Conservation (phyloP, 768 basidiomycete genomes). For the Agrocybe praecox region DNA sequence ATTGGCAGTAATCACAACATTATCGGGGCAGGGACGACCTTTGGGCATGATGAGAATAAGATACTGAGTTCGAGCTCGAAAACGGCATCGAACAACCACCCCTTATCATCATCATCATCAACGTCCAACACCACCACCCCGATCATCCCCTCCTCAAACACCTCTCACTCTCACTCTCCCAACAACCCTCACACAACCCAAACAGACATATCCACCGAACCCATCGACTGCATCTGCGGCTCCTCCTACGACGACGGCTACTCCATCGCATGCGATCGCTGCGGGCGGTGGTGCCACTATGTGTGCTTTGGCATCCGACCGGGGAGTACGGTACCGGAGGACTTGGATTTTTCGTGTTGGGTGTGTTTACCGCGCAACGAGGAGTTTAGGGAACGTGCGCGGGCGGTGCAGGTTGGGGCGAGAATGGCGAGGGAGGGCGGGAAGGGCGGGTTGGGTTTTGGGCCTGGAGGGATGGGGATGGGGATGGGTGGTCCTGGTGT, state of each 20-base stretch:
- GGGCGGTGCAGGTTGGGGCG: slow-evolving; percentile 17
- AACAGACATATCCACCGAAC: slow-evolving; percentile 30
- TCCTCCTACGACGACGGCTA: slow-evolving; percentile 79
- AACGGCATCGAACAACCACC: too few relatives aligned
- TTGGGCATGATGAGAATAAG: too few relatives aligned
- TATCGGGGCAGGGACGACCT: too few relatives aligned
- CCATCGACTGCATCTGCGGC: slow-evolving; percentile 76
- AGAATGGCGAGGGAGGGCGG: slow-evolving; percentile 6
- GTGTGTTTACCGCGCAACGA: slow-evolving; percentile 42
- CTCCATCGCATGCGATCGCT: slow-evolving; percentile 83
- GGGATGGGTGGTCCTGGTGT: too few relatives aligned
- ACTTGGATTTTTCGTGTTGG: slow-evolving; percentile 81
- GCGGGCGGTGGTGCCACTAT: slow-evolving; percentile 83
- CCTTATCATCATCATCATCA: too few relatives aligned
- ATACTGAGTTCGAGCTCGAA: background rate
- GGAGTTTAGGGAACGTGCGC: slow-evolving; percentile 43
- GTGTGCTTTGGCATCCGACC: slow-evolving; percentile 71
- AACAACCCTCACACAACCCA: too few relatives aligned
- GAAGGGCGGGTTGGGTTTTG: slow-evolving; percentile 34
- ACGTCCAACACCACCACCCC: background rate
- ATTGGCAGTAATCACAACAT: too few relatives aligned
- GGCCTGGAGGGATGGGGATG: too few relatives aligned
- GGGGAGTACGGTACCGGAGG: slow-evolving; percentile 61
- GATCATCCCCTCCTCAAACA: too few relatives aligned
- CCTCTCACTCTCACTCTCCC: too few relatives aligned